phyloP scores from a whole-genome alignment of 768 basidiomycete genomes.

The Mycena capillaripes region DNA sequence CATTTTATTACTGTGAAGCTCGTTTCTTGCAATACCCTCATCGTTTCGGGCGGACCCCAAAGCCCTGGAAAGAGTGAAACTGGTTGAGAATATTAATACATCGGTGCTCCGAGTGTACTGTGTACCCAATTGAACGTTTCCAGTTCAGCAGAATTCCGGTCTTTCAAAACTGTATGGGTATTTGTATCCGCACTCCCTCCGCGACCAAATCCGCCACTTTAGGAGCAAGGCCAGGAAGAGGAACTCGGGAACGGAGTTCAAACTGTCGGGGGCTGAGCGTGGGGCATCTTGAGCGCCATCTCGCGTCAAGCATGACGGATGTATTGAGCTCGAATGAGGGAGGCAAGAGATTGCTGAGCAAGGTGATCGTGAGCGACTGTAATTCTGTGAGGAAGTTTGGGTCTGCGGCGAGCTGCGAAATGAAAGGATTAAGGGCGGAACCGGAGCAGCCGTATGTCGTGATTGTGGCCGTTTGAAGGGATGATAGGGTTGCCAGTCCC shows the following conservation, averaged over 20 bases:
- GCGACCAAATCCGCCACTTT: neutral
- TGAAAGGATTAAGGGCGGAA: neutral
- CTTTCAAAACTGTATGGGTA: neutral
- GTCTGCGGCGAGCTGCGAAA: neutral
- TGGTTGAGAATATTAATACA: no score
- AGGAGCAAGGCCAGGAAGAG: neutral
- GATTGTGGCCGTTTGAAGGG: neutral
- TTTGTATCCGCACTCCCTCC: neutral
- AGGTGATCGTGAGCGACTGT: neutral
- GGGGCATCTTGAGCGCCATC: neutral
- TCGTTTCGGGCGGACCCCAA: no score
- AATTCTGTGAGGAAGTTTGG: neutral
- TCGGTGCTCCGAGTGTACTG: no score
- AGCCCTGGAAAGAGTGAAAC: no score
- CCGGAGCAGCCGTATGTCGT: no score
- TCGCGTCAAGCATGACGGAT: neutral
- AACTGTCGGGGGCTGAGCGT: neutral
- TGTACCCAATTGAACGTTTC: no score
- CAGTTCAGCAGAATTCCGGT: neutral
- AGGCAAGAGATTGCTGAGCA: no score
- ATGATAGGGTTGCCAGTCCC: neutral
- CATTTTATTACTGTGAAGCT: no score
- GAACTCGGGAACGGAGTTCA: neutral
- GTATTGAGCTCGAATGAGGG: neutral
- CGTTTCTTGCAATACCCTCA: no score